These are phyloP conservation scores for Ampelocalamus luodianensis DNA, from an alignment of 176 grass and related monocot species.

Conservation along the genomic window DNA sequence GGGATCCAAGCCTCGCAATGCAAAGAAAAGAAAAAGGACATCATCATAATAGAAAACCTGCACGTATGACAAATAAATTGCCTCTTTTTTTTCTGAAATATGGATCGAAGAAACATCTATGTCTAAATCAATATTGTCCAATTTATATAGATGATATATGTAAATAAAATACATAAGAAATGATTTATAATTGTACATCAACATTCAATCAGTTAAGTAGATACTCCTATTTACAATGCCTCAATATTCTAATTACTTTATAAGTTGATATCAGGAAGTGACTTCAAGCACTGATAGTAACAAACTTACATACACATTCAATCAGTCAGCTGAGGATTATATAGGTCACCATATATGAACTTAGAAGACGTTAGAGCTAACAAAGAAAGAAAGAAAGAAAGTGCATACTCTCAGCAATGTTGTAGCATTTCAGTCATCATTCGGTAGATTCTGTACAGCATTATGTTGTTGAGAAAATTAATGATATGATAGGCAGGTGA, in stretches of 20 bases:
- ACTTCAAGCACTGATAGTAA: not conserved
- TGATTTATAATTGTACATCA: not conserved
- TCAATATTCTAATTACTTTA: not conserved
- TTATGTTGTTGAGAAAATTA: not conserved
- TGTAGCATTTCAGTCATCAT: not conserved
- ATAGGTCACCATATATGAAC: not conserved
- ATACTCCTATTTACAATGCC: not conserved
- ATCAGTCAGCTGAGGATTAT: not conserved
- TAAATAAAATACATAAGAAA: not conserved
- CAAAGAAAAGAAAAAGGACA: slow-evolving; percentile 24
- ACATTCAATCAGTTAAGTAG: not conserved
- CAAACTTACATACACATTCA: not conserved
- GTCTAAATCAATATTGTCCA: not conserved
- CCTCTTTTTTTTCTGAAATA: not conserved
- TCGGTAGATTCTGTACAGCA: not conserved
- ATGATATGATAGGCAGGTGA: not conserved
- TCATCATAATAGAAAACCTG: slow-evolving; percentile 4
- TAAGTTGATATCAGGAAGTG: not conserved
- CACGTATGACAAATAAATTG: not conserved
- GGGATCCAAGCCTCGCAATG: not conserved
- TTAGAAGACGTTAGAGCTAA: not conserved
- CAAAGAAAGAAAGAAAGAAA: not conserved
- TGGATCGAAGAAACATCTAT: not conserved
- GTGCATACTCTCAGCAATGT: not conserved
- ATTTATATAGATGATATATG: not conserved